Evolutionary conservation across 164 flowering plant species (phyloP), one percentile per base, ranked within the genome.

Genomic region (Cinnamomum micranthum): DNA sequence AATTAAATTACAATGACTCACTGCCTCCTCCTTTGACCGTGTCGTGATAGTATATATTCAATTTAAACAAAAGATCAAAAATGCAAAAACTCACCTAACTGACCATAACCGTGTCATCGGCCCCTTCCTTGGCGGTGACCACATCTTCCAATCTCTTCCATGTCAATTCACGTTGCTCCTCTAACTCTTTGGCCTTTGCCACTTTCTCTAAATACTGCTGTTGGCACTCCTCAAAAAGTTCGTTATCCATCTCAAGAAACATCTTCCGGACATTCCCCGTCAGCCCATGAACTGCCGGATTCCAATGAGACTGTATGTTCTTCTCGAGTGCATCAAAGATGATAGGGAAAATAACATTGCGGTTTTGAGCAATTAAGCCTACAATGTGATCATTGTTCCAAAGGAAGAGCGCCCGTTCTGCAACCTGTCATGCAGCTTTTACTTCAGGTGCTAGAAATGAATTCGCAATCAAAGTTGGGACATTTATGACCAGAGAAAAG

Each of bases 301-400:
- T 90, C 97, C 97, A 92, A 74, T 92, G 97, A 71, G 74, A 65
- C 67, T 80, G 79, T 68, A 87, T 83, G 81, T 90, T 89, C 83
- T 77, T 92, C 80, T 92, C 93, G 76, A 92, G 79, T 24, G 93
- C 88, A 65, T 89, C 89, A 71, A 85, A 92, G 33, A 90, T 86
- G 17, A 90, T 84, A 4, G 97, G 92, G 33, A 90, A 71, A 50
- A 90, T 81, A 50, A 85, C 88, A 41, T 58, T 74, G 13, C 92
- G 82, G 71, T 92, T 90, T 79, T 89, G 97, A 33, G 94, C 93
- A 62, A 92, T 90, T 68, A 92, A 82, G 81, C 90, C 78, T 75
- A 92, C 94, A 27, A 92, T 84, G 74, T 92, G 94, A 65, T 92
- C 97, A 51, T 90, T 92, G 72, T 92, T 92, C 97, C 97, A 92